Evolutionary conservation across 768 basidiomycete species (phyloP), one percentile per base, ranked within the genome.

Genomic region (Phylloporus sp.): DNA sequence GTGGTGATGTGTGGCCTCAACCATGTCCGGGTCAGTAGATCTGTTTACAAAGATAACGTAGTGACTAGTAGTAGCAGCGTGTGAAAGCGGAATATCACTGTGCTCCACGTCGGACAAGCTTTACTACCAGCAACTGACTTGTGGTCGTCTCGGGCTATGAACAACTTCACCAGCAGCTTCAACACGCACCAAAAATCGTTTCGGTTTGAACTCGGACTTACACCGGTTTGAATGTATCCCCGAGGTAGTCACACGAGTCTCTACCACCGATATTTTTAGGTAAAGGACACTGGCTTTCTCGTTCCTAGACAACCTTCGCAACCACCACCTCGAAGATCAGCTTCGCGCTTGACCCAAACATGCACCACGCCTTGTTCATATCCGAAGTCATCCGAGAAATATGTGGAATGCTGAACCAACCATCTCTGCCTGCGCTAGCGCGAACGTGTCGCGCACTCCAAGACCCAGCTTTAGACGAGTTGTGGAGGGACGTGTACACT

Each of bases 1-100:
- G 61, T 76, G 76, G 56, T 89, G 88, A 46, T 79, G 63, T 6
- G 34, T 74, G 2, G 59, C 41, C 49, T 69, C 66, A 27, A 67
- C 67, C 73, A 76, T 75, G 41, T 43, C 42, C 1, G 20, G 32
- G 14, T 9, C 9, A 2, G 21, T 18, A 18, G 24, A 38, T 38
- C 38, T 26, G 40, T 11, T 37, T 11, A 13, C 11, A 38, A n/a
- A 18, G 13, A 23, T 38, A 23, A 23, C 17, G 38, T 42, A n/a
- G n/a, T 42, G 9, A n/a, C 21, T 11, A n/a, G 29, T 20, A 15
- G 10, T 18, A 24, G 24, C 14, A 38, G 21, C 43, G 36, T 52
- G 50, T 21, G 50, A 52, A 52, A 29, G 15, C 9, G 14, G 3
- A n/a, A 6, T 6, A 31, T n/a, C n/a, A n/a, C n/a, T n/a, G n/a